Base-by-base conservation (phyloP, 2,329 filamentous ascomycete species). In the Fonsecaea nubica region DNA sequence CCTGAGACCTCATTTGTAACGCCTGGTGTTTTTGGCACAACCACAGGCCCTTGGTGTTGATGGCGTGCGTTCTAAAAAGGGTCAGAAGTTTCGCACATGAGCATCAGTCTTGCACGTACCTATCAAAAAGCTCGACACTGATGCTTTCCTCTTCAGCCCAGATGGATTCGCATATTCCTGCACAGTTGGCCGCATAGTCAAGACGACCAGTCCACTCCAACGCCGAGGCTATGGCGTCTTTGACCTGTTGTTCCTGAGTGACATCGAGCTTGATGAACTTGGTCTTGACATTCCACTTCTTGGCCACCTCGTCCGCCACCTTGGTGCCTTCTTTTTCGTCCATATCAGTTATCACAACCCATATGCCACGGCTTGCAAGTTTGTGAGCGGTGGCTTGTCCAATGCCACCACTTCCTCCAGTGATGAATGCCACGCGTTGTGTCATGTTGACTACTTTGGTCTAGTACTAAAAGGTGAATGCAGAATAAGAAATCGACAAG, bases 181-280 rank as follows among this genome's bases (percentile, higher is more conserved):
- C 68, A 62, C 65, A 67, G 54, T 70, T 70, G 25, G 68, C 68
- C 21, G 68, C 68, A 36, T 70, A 70, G 60, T 70, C 68, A 18
- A 70, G 48, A 4, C 65, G 65, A 2, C 68, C 68, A 6, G 65
- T 68, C 65, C 62, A 68, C 30, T 68, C 58, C 6, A 54, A 58
- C 9, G 65, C 33, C 21, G 65, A 21, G 13, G 45, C 56, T 6
- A 70, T 62, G 4, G 60, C 63, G 30, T 65, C 68, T 32, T 66
- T 67, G 48, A 70, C 68, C 48, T 67, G 61, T 38, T 67, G 50
- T 42, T 70, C 68, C 54, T 68, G 62, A 21, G 68, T 68, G 21
- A 70, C 63, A 53, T 70, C 68, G 50, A 68, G 62, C 33, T 68
- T 65, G 55, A 70, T 62, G 52, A 70, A 70, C 42, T 64, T 68